Base-by-base conservation (phyloP, 768 basidiomycete species). In the Russula olivacea region DNA sequence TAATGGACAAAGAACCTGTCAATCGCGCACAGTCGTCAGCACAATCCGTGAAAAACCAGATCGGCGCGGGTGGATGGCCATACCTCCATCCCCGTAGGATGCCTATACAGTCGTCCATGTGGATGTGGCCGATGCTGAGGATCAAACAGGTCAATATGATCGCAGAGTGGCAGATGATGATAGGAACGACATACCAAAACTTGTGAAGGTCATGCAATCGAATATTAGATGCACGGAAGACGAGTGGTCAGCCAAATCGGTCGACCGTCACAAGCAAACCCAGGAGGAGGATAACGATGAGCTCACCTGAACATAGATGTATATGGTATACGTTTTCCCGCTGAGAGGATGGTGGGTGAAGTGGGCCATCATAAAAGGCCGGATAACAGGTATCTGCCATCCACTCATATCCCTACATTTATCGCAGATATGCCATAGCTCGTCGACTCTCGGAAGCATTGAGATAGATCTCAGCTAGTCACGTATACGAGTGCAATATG, bases 321-420 rank as follows among this genome's bases (percentile, higher is more conserved):
- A 76, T 61, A 96, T 78, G 0, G 93, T 95, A 61, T 83, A 84
- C 0, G 86, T 82, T 67, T 79, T 76, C 3, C 89, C 89, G 25
- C 89, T 91, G 55, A 96, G 78, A 0, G 93, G 92, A 68, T 91
- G 77, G 69, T 96, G 93, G 72, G 80, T 80, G 69, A 91, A 96
- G 62, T 78, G 74, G 40, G 76, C 74, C 61, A 71, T 76, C 94
- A 96, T 95, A 67, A 81, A 76, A 0, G 80, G 76, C 41, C 80
- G 75, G 49, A 86, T 73, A n/a, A 81, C 77, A 25, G 81, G 83
- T 19, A 92, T 74, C 67, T 90, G 86, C 91, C 92, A 95, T 4
- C 79, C 11, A 85, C 68, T 79, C 85, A 96, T 25, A 38, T 75
- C n/a, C 78, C 80, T 2, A 80, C 74, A 71, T 93, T 93, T 23